Conservation (phyloP, 345 rosid species). For the Gossypium thurberi region DNA sequence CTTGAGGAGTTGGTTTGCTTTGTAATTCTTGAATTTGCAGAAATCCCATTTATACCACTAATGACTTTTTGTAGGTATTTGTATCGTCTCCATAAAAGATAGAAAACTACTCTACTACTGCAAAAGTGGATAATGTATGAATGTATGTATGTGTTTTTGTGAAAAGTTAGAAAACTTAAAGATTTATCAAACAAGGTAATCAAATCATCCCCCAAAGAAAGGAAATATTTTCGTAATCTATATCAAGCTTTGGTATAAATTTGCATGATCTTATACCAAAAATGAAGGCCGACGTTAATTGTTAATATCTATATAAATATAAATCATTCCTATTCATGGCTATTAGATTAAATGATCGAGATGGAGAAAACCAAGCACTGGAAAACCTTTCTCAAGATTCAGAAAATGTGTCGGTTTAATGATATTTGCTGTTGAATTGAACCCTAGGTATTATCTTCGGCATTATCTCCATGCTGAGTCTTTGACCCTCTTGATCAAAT, state of each 20-base stretch:
- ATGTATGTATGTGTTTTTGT: too few species aligned
- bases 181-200: background rate
- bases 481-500: background rate
- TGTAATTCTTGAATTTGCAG: constrained; percentile 3
- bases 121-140: background rate
- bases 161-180: background rate
- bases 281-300: background rate
- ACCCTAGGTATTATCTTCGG: background rate
- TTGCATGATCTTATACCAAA: background rate
- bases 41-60: background rate
- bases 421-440: background rate
- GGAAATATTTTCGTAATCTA: background rate
- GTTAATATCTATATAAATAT: too few species aligned
- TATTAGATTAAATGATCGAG: background rate
- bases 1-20: background rate
- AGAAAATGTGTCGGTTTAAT: background rate
- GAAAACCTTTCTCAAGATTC: constrained; percentile 10
- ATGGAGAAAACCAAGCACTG: background rate
- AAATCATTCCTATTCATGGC: too few species aligned
- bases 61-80: background rate
- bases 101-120: background rate
- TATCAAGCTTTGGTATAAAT: background rate
- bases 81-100: background rate
- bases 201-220: too few species aligned
- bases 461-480: background rate